Evolutionary conservation across 768 basidiomycete genomes (phyloP).

Genomic region (Calocera viscosa): DNA sequence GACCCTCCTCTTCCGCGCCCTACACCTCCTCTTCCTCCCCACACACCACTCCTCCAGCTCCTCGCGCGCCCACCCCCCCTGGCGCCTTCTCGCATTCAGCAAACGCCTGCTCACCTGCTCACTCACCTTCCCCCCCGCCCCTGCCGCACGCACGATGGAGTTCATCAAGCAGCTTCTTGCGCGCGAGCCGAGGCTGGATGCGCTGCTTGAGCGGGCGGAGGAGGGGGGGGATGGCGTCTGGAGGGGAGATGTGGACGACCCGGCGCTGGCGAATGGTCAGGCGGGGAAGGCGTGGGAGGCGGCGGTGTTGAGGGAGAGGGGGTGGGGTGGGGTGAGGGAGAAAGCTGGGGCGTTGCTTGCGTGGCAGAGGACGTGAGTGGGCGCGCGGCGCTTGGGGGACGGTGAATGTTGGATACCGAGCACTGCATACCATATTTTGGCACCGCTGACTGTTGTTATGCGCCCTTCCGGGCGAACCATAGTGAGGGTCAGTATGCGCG

Average conservation of each 20-base stretch:
- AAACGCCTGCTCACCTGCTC: constrained; percentile 79
- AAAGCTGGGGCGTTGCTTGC: constrained; percentile 20
- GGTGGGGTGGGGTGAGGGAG: constrained; percentile 24
- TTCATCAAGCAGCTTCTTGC: constrained; percentile 61
- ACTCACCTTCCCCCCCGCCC: constrained; percentile 63
- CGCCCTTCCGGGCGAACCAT: too few relatives aligned
- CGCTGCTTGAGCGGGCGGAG: constrained; percentile 77
- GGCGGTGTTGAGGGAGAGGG: constrained; percentile 20
- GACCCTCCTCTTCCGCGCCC: constrained; percentile 67
- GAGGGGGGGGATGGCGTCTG: constrained; percentile 74
- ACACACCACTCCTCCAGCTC: constrained; percentile 41
- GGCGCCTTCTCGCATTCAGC: constrained; percentile 47
- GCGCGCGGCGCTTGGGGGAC: neutral
- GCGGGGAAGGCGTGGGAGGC: constrained; percentile 10
- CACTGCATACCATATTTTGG: too few relatives aligned
- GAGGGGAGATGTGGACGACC: constrained; percentile 76
- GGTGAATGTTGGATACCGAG: neutral
- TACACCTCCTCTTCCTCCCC: constrained; percentile 71
- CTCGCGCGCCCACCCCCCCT: constrained; percentile 61
- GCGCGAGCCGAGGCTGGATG: constrained; percentile 69
- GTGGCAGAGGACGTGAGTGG: neutral
- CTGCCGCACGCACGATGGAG: constrained; percentile 54
- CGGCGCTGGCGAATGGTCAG: constrained; percentile 31
- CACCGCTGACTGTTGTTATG: too few relatives aligned
- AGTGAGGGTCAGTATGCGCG: too few relatives aligned